A percentile compares a stretch with the other conserved stretches of the same genome.
phyloP scores from a whole-genome alignment of 2,329 filamentous ascomycete species.

The Ascochyta pisi region DNA sequence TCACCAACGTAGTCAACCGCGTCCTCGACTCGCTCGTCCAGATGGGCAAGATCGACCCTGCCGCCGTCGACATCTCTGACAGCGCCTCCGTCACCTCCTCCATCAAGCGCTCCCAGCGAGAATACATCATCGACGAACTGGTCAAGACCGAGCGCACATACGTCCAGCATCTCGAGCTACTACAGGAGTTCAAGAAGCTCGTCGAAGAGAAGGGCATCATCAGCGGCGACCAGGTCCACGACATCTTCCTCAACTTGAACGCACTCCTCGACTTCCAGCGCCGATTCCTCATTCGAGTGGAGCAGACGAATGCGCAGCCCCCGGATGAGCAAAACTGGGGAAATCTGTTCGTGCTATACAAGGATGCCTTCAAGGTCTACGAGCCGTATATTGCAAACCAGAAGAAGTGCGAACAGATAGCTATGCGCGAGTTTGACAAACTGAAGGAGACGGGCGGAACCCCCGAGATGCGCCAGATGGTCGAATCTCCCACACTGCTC shows the following conservation, averaged over 20 bases:
- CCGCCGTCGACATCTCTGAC: constrained; percentile 56
- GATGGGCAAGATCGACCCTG: constrained; percentile 69
- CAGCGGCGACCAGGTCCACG: constrained; percentile 87
- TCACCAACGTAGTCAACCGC: constrained; percentile 88
- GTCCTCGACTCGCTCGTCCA: constrained; percentile 87
- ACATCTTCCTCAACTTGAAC: constrained; percentile 97
- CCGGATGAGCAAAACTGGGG: constrained; percentile 87
- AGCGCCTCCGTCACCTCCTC: constrained; percentile 53
- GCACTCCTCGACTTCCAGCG: constrained; percentile 94
- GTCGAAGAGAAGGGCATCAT: constrained; percentile 88
- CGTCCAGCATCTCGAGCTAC: constrained; percentile 92
- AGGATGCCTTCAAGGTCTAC: constrained; percentile 89
- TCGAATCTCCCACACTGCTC: constrained; percentile 83
- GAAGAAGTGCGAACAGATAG: constrained; percentile 85
- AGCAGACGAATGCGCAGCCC: constrained; percentile 89
- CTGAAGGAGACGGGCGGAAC: constrained; percentile 76
- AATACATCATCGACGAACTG: constrained; percentile 89
- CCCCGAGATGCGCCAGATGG: constrained; percentile 69
- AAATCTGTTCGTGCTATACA: constrained; percentile 83
- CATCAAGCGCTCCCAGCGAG: constrained; percentile 72
- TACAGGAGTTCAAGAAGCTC: constrained; percentile 89
- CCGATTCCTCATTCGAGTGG: constrained; percentile 91
- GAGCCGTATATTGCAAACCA: constrained; percentile 98
- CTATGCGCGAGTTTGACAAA: constrained; percentile 85
- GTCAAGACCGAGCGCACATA: constrained; percentile 97